Evolutionary conservation across 352 stramenopile genomes (phyloP).

Genomic region (Globisporangium cylindrosporum): DNA sequence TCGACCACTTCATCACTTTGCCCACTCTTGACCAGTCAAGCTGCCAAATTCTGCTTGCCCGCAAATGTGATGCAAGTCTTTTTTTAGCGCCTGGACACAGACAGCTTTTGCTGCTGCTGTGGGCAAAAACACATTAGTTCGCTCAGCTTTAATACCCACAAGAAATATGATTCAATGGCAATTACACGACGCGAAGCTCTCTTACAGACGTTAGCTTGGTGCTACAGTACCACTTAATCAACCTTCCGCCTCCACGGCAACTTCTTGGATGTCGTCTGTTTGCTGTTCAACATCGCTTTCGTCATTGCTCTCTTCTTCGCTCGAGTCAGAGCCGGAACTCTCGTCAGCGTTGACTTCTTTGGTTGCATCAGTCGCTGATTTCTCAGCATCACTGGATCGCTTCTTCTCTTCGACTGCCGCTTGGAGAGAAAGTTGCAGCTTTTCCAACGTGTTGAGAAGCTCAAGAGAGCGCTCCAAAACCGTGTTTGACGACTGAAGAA

Average conservation of each 20-base stretch:
- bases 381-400: neutral
- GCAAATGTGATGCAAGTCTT: neutral
- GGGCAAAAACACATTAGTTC: neutral
- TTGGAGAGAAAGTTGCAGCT: constrained; percentile 28
- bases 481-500: constrained; percentile 47
- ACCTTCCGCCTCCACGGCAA: constrained; percentile 10
- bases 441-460: constrained; percentile 49
- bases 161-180: neutral
- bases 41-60: neutral
- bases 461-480: constrained; percentile 60
- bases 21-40: neutral
- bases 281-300: constrained; percentile 9
- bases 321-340: constrained; percentile 10
- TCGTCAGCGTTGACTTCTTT: constrained; percentile 17
- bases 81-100: neutral
- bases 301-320: constrained; percentile 15
- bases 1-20: neutral
- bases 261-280: constrained; percentile 7
- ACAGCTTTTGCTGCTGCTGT: neutral
- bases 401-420: constrained; percentile 25
- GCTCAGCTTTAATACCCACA: neutral
- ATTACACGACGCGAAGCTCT: neutral
- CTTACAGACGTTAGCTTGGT: neutral
- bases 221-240: neutral
- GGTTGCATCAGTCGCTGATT: constrained; percentile 3